Evolutionary conservation across 192 early-diverging fungal genomes (phyloP), one percentile per base, ranked within the genome.

Genomic region (Coemansia sp.): DNA sequence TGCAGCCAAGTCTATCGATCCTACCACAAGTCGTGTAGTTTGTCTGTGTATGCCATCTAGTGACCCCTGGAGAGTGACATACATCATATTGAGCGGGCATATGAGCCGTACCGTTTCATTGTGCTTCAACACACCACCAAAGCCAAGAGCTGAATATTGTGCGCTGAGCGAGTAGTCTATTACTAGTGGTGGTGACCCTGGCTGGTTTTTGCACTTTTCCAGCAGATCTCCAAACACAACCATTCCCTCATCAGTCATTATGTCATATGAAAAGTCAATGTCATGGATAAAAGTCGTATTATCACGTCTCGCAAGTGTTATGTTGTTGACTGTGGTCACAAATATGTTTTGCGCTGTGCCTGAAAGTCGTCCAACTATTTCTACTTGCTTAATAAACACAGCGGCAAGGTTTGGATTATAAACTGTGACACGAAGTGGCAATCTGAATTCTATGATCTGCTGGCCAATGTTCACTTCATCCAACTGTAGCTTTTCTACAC

Each of bases 191-290:
- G 61, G 61, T 38, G 61, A 63, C 6, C 10, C 38, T 8, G 33
- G 61, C 61, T 22, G 38, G 61, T n/a, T 63, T 40, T 40, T 33
- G 40, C 61, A 63, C 61, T 63, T 63, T 31, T 20, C 36, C 34
- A 63, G 29, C 16, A 63, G 38, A 38, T 43, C 36, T 10, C 61
- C 61, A 20, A 63, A 40, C 13, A 63, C 36, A 9, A 16, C n/a
- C 61, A 63, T 63, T 22, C 18, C 61, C 36, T 33, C 36, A 10
- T 63, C 61, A 12, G 33, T 33, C 34, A 33, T 20, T 15, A 63
- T 41, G 36, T 63, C 38, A 38, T 63, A 63, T n/a, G 13, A 20
- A 20, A 63, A 63, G 61, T 63, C 61, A n/a, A 63, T 20, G 12
- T 22, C n/a, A 11, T 63, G 61, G 16, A 41, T 20, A 63, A 63